These are phyloP conservation scores for Marasmius tenuissimus DNA, from an alignment of 1,284 basidiomycete species.

Conservation along the genomic window DNA sequence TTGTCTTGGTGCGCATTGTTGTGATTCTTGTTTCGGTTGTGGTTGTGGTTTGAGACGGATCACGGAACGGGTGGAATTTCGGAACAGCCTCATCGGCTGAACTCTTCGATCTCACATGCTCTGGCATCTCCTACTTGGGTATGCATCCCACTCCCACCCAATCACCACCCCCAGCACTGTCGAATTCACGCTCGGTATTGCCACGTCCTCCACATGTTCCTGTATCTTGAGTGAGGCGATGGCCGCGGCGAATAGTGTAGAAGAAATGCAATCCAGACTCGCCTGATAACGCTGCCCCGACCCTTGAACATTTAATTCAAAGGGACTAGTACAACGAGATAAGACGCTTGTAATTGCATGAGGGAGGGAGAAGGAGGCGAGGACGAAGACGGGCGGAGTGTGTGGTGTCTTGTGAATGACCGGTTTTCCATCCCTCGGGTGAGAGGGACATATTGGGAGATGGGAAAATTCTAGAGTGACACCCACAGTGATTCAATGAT, in stretches of 20 bases:
- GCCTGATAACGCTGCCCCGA: conserved; percentile 62
- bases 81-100: too few relatives aligned
- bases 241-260: conserved; percentile 59
- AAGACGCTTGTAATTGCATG: not conserved
- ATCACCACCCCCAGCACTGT: conserved; percentile 70
- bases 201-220: conserved; percentile 26
- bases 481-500: too few relatives aligned
- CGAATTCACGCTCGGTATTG: conserved; percentile 57
- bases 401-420: not conserved
- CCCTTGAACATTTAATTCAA: conserved; percentile 55
- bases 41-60: too few relatives aligned
- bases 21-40: too few relatives aligned
- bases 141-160: too few relatives aligned
- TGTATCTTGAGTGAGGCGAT: conserved; percentile 8
- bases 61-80: too few relatives aligned
- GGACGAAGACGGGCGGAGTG: not conserved
- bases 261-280: conserved; percentile 66
- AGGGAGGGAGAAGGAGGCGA: not conserved
- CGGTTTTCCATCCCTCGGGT: not conserved
- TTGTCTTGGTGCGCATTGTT: too few relatives aligned
- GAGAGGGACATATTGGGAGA: not conserved
- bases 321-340: too few relatives aligned
- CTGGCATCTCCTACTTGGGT: too few relatives aligned
- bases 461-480: too few relatives aligned
- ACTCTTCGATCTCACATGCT: too few relatives aligned